A percentile compares a stretch with the other conserved stretches of the same genome.
phyloP scores from a whole-genome alignment of 2,329 filamentous ascomycete species.

The Verticillium albo-atrum region DNA sequence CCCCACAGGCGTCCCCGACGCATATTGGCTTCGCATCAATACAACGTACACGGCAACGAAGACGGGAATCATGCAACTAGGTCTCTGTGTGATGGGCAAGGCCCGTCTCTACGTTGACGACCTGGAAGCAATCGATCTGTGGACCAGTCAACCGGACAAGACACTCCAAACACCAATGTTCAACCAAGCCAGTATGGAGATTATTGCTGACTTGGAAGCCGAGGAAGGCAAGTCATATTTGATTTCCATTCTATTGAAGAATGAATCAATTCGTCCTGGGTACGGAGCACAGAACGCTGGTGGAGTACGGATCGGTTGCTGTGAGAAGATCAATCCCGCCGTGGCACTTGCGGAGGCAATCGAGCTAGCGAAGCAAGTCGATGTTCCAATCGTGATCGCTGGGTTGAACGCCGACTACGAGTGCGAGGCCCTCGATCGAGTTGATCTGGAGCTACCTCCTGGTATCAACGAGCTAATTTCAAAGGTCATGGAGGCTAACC shows the following conservation, averaged over 20 bases:
- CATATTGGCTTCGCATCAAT: conserved; percentile 7
- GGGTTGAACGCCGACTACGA: conserved; percentile 45
- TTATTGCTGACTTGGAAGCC: conserved; percentile 3
- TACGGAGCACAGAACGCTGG: conserved; percentile 14
- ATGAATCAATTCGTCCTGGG: conserved; percentile 16
- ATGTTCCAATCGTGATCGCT: conserved; percentile 49
- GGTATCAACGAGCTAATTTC: neutral
- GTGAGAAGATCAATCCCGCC: conserved; percentile 3
- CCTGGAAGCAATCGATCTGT: conserved; percentile 21
- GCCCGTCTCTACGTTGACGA: conserved; percentile 25
- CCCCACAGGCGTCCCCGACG: conserved; percentile 5
- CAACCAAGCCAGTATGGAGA: conserved; percentile 11
- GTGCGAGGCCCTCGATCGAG: neutral
- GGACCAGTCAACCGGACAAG: conserved; percentile 10
- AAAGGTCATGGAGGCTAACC: neutral
- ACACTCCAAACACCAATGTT: conserved; percentile 10
- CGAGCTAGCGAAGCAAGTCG: conserved; percentile 43
- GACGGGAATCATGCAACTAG: conserved; percentile 18
- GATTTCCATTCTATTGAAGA: conserved; percentile 8
- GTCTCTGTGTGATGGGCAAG: conserved; percentile 27
- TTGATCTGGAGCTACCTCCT: neutral
- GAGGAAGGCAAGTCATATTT: conserved; percentile 1
- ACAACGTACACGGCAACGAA: conserved; percentile 4
- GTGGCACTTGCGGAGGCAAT: conserved; percentile 9
- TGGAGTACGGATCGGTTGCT: conserved; percentile 2